Evolutionary conservation across 202 grass and related monocot species (phyloP), one percentile per base, ranked within the genome.

Genomic region (Zizania palustris): DNA sequence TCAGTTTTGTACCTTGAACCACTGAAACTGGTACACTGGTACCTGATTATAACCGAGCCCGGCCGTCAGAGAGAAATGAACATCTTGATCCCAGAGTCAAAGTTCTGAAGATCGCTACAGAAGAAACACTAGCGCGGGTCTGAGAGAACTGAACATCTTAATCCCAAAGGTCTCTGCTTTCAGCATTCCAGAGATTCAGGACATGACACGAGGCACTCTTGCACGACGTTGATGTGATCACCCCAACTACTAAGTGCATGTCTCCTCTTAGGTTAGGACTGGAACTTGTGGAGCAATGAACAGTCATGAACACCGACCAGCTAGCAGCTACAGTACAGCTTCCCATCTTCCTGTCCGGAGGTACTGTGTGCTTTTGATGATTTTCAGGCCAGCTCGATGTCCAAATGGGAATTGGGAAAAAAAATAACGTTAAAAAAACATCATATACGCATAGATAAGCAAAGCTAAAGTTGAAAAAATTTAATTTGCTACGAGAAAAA

Each of bases 231-330:
- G 82, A 45, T 16, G 46, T 42, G 28, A 38, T 40, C 39, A 33
- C 33, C 66, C 63, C 59, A 65, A 16, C 67, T 54, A 58, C 58
- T 18, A n/a, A 2, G 39, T 73, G 59, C 71, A 71, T 41, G 80
- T 9, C 15, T 21, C 21, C 42, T 18, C 51, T 16, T 49, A 49
- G 46, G 46, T 49, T 33, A 36, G 45, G 39, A 59, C 16, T 1
- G 3, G 15, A 71, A 45, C 49, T 16, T 60, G 51, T 33, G n/a
- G 41, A 19, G 12, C 64, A 9, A 5, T n/a, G 49, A 28, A 28
- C 36, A 11, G 11, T n/a, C n/a, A n/a, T 4, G 7, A 58, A 49
- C 61, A 21, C 22, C 9, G 71, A 22, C 62, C 22, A 33, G 62
- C 70, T 14, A 41, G 9, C 11, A 45, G 6, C 16, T 6, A 54